These are phyloP conservation scores for Dryadomyces quercus-mongolicae DNA, from an alignment of 2,329 filamentous ascomycete species.

Conservation along the genomic window DNA sequence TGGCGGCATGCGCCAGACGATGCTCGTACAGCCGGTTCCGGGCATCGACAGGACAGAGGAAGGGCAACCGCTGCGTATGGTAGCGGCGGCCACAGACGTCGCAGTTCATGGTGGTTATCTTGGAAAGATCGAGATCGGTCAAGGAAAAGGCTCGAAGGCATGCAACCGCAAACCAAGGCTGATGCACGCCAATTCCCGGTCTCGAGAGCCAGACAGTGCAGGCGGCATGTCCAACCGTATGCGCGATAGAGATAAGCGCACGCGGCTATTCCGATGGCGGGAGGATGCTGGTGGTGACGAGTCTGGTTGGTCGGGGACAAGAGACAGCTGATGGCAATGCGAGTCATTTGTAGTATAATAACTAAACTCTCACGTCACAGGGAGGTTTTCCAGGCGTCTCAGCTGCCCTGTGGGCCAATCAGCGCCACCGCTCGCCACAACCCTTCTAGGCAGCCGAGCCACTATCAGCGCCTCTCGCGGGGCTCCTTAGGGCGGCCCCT, in stretches of 20 bases:
- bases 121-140: neutral
- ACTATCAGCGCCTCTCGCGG: neutral
- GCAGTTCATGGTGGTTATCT: slow-evolving; percentile 54
- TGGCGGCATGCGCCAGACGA: slow-evolving; percentile 46
- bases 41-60: slow-evolving; percentile 59
- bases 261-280: neutral
- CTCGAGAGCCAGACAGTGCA: neutral
- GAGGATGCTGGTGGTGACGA: neutral
- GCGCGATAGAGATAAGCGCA: neutral
- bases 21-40: slow-evolving; percentile 55
- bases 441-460: neutral
- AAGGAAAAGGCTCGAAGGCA: neutral
- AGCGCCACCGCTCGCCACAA: neutral
- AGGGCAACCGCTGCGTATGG: slow-evolving; percentile 44
- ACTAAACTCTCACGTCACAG: neutral
- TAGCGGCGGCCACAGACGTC: slow-evolving; percentile 50
- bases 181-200: neutral
- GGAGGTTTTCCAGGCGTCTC: neutral
- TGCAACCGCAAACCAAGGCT: neutral
- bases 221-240: neutral
- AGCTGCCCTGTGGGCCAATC: neutral
- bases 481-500: too few species aligned
- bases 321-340: neutral
- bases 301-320: neutral
- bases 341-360: neutral